Evolutionary conservation across 805 yeast species (phyloP), one percentile per base, ranked within the genome.

Genomic region (Saccharomycopsis sp.): DNA sequence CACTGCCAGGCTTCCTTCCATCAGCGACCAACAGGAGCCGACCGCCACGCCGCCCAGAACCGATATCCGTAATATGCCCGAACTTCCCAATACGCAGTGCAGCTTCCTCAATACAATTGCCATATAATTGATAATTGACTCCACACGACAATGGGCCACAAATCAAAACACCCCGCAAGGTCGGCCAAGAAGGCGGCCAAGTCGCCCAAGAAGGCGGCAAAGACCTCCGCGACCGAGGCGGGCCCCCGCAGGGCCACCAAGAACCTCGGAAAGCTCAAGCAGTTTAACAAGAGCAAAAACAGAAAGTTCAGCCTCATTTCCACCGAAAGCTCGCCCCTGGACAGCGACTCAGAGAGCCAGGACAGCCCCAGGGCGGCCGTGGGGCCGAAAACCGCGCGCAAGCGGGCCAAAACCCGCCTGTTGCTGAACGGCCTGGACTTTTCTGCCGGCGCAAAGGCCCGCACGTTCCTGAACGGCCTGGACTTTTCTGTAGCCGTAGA

Each of bases 301-400:
- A 71, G 79, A 66, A 68, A 75, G 61, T 76, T 76, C 61, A 73
- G 78, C 62, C 64, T 76, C 24, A 66, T 76, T 57, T 75, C 79
- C n/a, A 76, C 76, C 21, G 68, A 70, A 0, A 71, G 67, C 52
- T 72, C 76, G 8, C 71, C 75, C 7, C 56, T 73, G 21, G 73
- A 76, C 58, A 76, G 73, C 7, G 68, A n/a, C n/a, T n/a, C n/a
- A n/a, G n/a, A n/a, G n/a, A n/a, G 70, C 20, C 71, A 73, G 21
- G 73, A 71, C 34, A n/a, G n/a, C n/a, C n/a, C n/a, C n/a, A n/a
- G n/a, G n/a, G n/a, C n/a, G n/a, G n/a, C n/a, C n/a, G n/a, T n/a
- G n/a, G n/a, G n/a, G n/a, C n/a, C n/a, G n/a, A n/a, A n/a, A n/a
- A n/a, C n/a, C n/a, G n/a, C n/a, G n/a, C n/a, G n/a, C 64, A 23